Evolutionary conservation across 176 grass and related monocot genomes (phyloP).

Genomic region (Musa itinerans): DNA sequence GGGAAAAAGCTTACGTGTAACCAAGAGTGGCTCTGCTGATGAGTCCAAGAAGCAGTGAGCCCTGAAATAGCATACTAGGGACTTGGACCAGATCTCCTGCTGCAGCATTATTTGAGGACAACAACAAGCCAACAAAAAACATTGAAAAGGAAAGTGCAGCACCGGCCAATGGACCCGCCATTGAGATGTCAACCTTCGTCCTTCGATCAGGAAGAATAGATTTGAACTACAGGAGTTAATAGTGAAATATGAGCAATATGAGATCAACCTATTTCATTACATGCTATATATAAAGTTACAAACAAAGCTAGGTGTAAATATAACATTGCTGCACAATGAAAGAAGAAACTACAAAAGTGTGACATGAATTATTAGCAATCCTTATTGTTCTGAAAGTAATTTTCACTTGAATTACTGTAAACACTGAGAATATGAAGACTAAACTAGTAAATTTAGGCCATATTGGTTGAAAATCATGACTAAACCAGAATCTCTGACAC

Average conservation of each 20-base stretch:
- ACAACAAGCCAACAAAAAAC: conserved; percentile 89
- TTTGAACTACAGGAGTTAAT: conserved; percentile 81
- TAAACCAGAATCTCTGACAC: too few species aligned
- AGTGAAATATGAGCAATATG: conserved; percentile 20
- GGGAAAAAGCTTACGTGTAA: conserved; percentile 55
- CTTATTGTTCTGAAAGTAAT: background rate
- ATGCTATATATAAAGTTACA: background rate
- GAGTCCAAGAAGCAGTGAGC: conserved; percentile 93
- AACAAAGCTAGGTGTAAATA: background rate
- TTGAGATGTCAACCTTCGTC: conserved; percentile 88
- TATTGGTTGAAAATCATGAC: too few species aligned
- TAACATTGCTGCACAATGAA: background rate
- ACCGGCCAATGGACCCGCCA: conserved; percentile 82
- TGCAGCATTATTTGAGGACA: conserved; percentile 66
- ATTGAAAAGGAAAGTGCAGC: conserved; percentile 93
- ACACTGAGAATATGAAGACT: too few species aligned
- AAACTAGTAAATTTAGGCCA: too few species aligned
- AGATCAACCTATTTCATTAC: background rate
- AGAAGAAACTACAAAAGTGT: background rate
- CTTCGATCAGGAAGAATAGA: conserved; percentile 82
- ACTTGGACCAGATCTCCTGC: conserved; percentile 89
- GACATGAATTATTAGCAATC: background rate
- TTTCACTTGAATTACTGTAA: background rate
- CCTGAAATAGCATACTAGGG: conserved; percentile 88
- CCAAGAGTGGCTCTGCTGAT: conserved; percentile 92